These are phyloP conservation scores for Candida railenensis DNA, from an alignment of 805 yeast genomes.

Conservation along the genomic window DNA sequence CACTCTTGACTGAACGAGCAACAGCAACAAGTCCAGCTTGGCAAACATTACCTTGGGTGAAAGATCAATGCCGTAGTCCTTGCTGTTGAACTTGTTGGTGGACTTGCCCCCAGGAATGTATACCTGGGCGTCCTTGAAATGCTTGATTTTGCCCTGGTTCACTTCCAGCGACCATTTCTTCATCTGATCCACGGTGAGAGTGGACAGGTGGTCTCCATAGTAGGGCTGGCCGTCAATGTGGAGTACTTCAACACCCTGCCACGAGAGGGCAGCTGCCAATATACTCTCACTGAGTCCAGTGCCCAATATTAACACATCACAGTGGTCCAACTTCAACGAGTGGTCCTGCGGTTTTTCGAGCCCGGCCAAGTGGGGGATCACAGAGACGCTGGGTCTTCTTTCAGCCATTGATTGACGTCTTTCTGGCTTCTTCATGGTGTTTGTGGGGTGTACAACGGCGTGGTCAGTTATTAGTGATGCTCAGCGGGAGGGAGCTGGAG, in stretches of 20 bases:
- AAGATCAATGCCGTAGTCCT: constrained; percentile 84
- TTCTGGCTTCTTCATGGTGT: constrained; percentile 26
- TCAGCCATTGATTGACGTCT: constrained; percentile 47
- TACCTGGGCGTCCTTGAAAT: constrained; percentile 70
- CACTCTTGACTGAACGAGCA: constrained; percentile 81
- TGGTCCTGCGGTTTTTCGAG: constrained; percentile 70
- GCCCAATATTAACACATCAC: constrained; percentile 89
- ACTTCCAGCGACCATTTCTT: constrained; percentile 79
- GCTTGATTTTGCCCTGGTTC: constrained; percentile 44
- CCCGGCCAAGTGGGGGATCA: constrained; percentile 74
- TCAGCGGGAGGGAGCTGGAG: too few relatives aligned
- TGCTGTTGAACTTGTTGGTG: constrained; percentile 53
- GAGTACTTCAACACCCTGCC: constrained; percentile 96
- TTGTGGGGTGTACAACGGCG: not conserved
- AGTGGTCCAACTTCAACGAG: constrained; percentile 59
- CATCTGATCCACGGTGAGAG: constrained; percentile 82
- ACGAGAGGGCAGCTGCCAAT: constrained; percentile 88
- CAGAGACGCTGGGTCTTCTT: constrained; percentile 43
- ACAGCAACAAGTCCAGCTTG: constrained; percentile 77
- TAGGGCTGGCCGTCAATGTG: constrained; percentile 83
- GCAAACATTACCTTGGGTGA: constrained; percentile 88
- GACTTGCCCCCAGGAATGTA: constrained; percentile 65
- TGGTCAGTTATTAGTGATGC: not conserved
- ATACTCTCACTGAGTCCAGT: constrained; percentile 89
- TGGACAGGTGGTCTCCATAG: constrained; percentile 88